phyloP scores from a whole-genome alignment of 2,329 filamentous ascomycete genomes.

The Clarireedia homoeocarpa region DNA sequence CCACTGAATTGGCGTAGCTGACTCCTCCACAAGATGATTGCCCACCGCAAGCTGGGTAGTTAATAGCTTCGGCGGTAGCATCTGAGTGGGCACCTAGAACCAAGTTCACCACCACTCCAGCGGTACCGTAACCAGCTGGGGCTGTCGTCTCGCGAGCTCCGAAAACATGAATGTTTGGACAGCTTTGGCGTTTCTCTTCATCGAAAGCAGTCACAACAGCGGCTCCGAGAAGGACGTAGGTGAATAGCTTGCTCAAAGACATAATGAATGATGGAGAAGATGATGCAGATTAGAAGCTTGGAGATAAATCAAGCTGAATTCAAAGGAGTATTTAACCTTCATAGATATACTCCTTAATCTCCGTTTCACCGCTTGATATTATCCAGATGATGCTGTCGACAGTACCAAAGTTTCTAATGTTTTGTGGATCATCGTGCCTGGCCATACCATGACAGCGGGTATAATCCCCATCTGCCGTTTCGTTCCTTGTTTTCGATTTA shows the following conservation, averaged over 20 bases:
- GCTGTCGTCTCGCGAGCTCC: slow-evolving; percentile 44
- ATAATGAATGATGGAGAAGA: not conserved
- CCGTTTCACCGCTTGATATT: too few species aligned
- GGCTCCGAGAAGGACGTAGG: not conserved
- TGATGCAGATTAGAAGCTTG: too few species aligned
- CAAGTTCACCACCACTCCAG: slow-evolving; percentile 40
- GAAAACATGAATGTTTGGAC: slow-evolving; percentile 41
- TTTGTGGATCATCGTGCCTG: too few species aligned
- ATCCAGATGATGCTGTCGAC: too few species aligned
- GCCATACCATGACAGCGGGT: too few species aligned
- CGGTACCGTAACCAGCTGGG: slow-evolving; percentile 42
- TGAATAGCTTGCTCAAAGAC: not conserved
- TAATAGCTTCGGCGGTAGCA: slow-evolving; percentile 46
- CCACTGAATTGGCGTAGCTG: slow-evolving; percentile 51
- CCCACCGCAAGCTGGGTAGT: slow-evolving; percentile 56
- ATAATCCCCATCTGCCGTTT: too few species aligned
- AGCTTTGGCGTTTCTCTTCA: slow-evolving; percentile 21
- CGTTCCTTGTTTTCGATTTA: too few species aligned
- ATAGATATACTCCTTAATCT: too few species aligned
- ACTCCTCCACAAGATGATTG: slow-evolving; percentile 48
- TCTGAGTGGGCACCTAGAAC: slow-evolving; percentile 41
- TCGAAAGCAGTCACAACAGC: not conserved
- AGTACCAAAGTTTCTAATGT: too few species aligned
- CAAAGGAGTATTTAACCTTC: too few species aligned
- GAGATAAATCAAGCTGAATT: too few species aligned